phyloP scores from a whole-genome alignment of 1,139 yeast genomes.

The Protomyces inouyei region DNA sequence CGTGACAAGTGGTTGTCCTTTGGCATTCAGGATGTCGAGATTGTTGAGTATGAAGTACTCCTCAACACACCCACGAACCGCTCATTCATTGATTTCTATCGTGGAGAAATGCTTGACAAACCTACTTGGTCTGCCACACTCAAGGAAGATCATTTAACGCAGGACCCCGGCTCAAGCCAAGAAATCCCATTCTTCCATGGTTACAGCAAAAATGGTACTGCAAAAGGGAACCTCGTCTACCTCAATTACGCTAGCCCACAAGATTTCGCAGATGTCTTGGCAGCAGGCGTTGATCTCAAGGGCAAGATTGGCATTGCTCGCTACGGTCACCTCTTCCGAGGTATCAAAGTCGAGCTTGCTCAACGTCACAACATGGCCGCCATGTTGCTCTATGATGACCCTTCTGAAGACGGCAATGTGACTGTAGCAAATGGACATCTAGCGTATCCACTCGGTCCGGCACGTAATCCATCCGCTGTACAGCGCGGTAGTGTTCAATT shows the following conservation, averaged over 20 bases:
- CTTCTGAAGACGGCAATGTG: conserved; percentile 57
- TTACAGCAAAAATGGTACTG: conserved; percentile 65
- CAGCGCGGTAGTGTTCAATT: conserved; percentile 83
- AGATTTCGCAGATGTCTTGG: conserved; percentile 49
- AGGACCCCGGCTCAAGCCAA: conserved; percentile 53
- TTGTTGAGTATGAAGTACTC: conserved; percentile 58
- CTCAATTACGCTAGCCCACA: conserved; percentile 58
- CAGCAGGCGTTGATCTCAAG: conserved; percentile 47
- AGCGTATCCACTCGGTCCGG: conserved; percentile 63
- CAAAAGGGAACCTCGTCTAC: conserved; percentile 54
- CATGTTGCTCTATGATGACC: conserved; percentile 59
- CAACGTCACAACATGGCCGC: conserved; percentile 60
- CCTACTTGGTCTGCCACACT: conserved; percentile 58
- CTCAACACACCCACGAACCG: conserved; percentile 51
- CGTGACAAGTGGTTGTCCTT: conserved; percentile 55
- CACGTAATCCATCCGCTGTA: conserved; percentile 62
- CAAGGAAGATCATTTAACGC: conserved; percentile 63
- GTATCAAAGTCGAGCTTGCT: conserved; percentile 64
- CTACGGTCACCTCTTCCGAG: conserved; percentile 59
- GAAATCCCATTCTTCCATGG: conserved; percentile 56
- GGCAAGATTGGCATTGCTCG: conserved; percentile 47
- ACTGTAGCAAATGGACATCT: conserved; percentile 50
- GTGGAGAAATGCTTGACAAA: conserved; percentile 42
- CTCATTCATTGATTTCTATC: conserved; percentile 44
- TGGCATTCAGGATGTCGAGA: conserved; percentile 48